These are phyloP conservation scores for Aurantiochytrium sp. DNA, from an alignment of 108 stramenopile genomes.

Conservation along the genomic window DNA sequence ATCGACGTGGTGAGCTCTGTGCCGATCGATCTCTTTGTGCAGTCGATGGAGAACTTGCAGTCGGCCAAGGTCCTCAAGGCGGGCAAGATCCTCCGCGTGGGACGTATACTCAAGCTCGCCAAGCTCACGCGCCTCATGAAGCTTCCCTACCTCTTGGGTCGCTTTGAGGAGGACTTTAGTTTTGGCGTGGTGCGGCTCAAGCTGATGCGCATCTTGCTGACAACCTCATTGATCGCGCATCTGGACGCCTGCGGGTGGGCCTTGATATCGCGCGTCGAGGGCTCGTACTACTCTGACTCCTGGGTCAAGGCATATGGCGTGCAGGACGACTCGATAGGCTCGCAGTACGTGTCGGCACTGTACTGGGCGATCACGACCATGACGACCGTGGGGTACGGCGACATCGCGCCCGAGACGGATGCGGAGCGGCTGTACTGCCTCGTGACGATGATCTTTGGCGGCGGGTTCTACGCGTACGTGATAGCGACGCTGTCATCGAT, in stretches of 20 bases:
- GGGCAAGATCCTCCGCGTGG: background rate
- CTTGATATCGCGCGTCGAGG: slow-evolving; percentile 3
- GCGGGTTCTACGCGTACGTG: slow-evolving; percentile 34
- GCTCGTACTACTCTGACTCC: slow-evolving; percentile 39
- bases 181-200: slow-evolving; percentile 29
- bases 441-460: slow-evolving; percentile 33
- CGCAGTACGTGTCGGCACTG: slow-evolving; percentile 45
- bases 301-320: background rate
- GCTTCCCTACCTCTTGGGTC: slow-evolving; percentile 30
- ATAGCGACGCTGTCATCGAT: background rate
- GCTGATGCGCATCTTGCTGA: background rate
- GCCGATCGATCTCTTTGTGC: slow-evolving; percentile 44
- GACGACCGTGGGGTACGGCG: slow-evolving; percentile 60
- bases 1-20: slow-evolving; percentile 50
- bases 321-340: background rate
- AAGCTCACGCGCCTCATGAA: slow-evolving; percentile 20
- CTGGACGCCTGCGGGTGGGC: slow-evolving; percentile 3
- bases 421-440: slow-evolving; percentile 30
- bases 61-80: slow-evolving; percentile 23
- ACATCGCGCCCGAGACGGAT: slow-evolving; percentile 47
- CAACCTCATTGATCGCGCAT: background rate
- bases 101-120: slow-evolving; percentile 14
- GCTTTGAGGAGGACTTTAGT: slow-evolving; percentile 35
- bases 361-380: slow-evolving; percentile 59
- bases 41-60: background rate